Evolutionary conservation across 2,329 filamentous ascomycete species (phyloP).

Genomic region (Aureobasidium sp.): DNA sequence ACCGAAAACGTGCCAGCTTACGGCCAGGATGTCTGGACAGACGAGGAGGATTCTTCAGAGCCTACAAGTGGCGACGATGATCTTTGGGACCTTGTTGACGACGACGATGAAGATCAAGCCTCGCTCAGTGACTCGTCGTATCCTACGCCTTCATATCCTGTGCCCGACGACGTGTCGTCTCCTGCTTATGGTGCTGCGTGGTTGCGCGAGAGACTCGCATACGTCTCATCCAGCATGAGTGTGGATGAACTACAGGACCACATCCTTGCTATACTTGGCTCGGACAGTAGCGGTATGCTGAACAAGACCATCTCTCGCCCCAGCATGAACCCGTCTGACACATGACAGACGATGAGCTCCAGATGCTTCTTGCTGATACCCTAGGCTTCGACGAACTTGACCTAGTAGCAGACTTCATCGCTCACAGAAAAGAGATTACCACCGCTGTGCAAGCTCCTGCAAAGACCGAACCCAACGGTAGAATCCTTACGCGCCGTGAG

Average conservation of each 20-base stretch:
- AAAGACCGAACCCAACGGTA: constrained; percentile 35
- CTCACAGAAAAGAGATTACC: constrained; percentile 63
- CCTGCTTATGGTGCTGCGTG: constrained; percentile 53
- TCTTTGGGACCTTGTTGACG: constrained; percentile 90
- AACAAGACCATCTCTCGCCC: too few relatives aligned
- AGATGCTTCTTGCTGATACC: constrained; percentile 81
- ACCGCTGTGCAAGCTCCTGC: constrained; percentile 33
- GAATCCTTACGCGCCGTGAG: constrained; percentile 67
- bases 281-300: constrained; percentile 47
- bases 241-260: constrained; percentile 68
- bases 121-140: constrained; percentile 60
- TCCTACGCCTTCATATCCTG: constrained; percentile 48
- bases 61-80: constrained; percentile 62
- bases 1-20: constrained; percentile 43
- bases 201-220: constrained; percentile 62
- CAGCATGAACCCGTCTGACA: background rate
- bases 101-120: constrained; percentile 58
- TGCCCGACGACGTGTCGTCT: constrained; percentile 31
- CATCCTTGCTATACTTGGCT: constrained; percentile 65
- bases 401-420: constrained; percentile 83
- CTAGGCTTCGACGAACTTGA: constrained; percentile 92
- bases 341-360: constrained; percentile 65
- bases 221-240: constrained; percentile 63
- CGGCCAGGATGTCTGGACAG: constrained; percentile 53
- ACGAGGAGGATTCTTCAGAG: constrained; percentile 57